These are phyloP conservation scores for Penicillium canariense DNA, from an alignment of 495 filamentous ascomycete genomes.

Conservation along the genomic window DNA sequence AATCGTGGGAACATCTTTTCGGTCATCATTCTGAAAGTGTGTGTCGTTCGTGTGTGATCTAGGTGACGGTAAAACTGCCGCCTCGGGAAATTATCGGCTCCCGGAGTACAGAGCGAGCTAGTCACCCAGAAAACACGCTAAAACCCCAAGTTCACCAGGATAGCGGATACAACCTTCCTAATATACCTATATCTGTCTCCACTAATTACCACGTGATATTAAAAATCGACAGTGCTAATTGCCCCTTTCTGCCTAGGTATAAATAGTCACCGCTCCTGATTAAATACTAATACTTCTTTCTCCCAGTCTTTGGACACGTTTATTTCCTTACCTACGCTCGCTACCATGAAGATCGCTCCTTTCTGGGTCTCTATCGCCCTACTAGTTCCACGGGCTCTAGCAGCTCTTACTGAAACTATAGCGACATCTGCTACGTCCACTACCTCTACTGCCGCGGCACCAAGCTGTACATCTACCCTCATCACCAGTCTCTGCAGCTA, in stretches of 20 bases:
- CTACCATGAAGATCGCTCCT: constrained; percentile 25
- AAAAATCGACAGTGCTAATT: background rate
- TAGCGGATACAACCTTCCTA: background rate
- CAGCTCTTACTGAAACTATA: constrained; percentile 4
- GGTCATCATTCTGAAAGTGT: no score
- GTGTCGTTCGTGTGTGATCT: no score
- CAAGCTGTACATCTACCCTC: constrained; percentile 28
- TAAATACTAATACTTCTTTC: constrained; percentile 5
- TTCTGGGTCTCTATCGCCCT: constrained; percentile 26
- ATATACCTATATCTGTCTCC: background rate
- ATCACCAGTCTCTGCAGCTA: constrained; percentile 24
- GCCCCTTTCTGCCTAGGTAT: background rate
- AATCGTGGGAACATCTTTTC: no score
- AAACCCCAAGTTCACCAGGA: background rate
- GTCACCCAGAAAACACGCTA: background rate
- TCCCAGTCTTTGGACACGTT: background rate
- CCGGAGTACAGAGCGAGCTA: background rate
- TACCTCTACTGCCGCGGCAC: constrained; percentile 21
- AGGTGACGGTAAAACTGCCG: background rate
- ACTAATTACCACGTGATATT: background rate
- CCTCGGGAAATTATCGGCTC: background rate
- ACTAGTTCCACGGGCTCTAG: constrained; percentile 20
- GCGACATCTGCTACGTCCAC: constrained; percentile 18
- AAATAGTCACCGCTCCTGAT: background rate
- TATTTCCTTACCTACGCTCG: constrained; percentile 21